Evolutionary conservation across 495 filamentous ascomycete species (phyloP).

Genomic region (Aspergillus bridgeri): DNA sequence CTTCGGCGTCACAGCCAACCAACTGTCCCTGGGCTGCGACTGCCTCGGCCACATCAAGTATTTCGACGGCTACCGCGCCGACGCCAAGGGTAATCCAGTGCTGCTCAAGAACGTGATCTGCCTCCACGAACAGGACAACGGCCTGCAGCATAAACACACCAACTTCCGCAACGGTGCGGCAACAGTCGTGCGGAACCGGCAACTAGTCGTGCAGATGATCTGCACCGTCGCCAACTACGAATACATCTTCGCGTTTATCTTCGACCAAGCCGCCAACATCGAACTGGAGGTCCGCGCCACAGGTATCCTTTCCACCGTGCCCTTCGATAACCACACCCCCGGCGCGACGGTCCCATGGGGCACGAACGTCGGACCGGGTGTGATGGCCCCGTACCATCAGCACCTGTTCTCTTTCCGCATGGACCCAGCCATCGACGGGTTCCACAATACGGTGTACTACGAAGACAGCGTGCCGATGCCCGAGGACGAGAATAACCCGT

Average conservation of each 20-base stretch:
- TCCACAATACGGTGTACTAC: conserved; percentile 64
- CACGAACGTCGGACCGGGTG: conserved; percentile 82
- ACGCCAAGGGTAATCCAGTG: conserved; percentile 50
- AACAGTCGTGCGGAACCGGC: conserved; percentile 57
- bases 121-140: conserved; percentile 67
- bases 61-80: conserved; percentile 55
- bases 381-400: conserved; percentile 76
- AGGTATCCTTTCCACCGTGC: conserved; percentile 80
- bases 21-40: conserved; percentile 65
- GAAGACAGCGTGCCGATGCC: conserved; percentile 73
- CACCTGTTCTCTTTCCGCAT: conserved; percentile 90
- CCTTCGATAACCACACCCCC: conserved; percentile 54
- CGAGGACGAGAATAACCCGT: conserved; percentile 67
- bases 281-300: conserved; percentile 84
- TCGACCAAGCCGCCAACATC: conserved; percentile 82
- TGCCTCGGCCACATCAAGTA: conserved; percentile 68
- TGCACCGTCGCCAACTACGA: conserved; percentile 81
- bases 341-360: conserved; percentile 64
- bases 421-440: conserved; percentile 78
- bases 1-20: conserved; percentile 64
- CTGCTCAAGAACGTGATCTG: conserved; percentile 59
- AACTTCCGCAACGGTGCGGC: conserved; percentile 62
- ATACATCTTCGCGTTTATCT: conserved; percentile 79
- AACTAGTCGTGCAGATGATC: conserved; percentile 68
- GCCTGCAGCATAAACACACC: conserved; percentile 67